phyloP scores from a whole-genome alignment of 2,329 filamentous ascomycete species.

The Nothophoma quercina region DNA sequence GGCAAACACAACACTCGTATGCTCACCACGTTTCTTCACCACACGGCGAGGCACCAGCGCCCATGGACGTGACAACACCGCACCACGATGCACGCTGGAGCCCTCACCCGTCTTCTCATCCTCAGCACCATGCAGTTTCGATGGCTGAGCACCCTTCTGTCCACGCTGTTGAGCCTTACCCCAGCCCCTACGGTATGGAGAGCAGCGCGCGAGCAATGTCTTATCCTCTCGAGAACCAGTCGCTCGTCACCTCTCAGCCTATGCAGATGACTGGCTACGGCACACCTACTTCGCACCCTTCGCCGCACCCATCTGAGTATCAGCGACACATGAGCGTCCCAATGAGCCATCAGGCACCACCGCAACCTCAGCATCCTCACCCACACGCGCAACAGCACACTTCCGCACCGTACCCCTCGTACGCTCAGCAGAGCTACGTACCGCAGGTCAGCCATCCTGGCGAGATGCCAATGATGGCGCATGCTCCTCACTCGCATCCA shows the following conservation, averaged over 20 bases:
- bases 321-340: conserved; percentile 48
- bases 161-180: conserved; percentile 44
- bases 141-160: conserved; percentile 43
- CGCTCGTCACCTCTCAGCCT: conserved; percentile 47
- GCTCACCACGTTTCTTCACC: conserved; percentile 44
- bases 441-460: conserved; percentile 44
- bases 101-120: conserved; percentile 42
- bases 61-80: conserved; percentile 39
- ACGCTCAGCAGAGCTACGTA: conserved; percentile 45
- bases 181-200: conserved; percentile 49
- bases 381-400: conserved; percentile 37
- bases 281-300: conserved; percentile 47
- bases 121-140: conserved; percentile 44
- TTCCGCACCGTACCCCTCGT: conserved; percentile 38
- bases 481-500: conserved; percentile 39
- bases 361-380: conserved; percentile 35
- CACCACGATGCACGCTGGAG: conserved; percentile 45
- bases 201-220: conserved; percentile 49
- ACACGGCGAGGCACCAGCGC: conserved; percentile 41
- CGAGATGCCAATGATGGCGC: conserved; percentile 50
- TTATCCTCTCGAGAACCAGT: conserved; percentile 48
- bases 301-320: conserved; percentile 47
- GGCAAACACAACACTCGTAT: conserved; percentile 47
- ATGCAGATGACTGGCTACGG: conserved; percentile 49
- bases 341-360: conserved; percentile 42